Conservation (phyloP, 23 red algal species). For the Gracilaria caudata region DNA sequence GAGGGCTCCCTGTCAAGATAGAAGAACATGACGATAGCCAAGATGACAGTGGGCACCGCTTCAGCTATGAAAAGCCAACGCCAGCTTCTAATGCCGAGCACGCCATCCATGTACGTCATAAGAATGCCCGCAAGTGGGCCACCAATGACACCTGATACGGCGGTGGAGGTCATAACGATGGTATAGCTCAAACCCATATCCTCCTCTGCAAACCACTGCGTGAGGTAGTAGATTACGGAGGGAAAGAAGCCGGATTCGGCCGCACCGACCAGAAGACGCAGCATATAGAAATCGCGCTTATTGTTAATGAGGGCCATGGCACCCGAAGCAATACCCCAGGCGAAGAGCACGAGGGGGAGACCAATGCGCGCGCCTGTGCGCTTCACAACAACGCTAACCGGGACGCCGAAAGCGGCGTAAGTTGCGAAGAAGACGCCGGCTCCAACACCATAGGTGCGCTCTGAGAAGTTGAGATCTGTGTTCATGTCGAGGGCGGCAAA, state of each 20-base stretch:
- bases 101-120: slow-evolving; percentile 53
- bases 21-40: slow-evolving; percentile 61
- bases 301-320: slow-evolving; percentile 67
- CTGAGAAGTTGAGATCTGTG: slow-evolving; percentile 55
- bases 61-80: slow-evolving; percentile 71
- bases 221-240: slow-evolving; percentile 75
- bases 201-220: slow-evolving; percentile 70
- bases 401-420: slow-evolving; percentile 68
- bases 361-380: slow-evolving; percentile 58
- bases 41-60: slow-evolving; percentile 54
- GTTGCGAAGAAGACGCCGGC: slow-evolving; percentile 74
- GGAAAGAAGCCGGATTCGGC: slow-evolving; percentile 73
- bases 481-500: slow-evolving; percentile 79
- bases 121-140: slow-evolving; percentile 64
- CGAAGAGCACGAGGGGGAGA: slow-evolving; percentile 49
- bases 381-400: slow-evolving; percentile 52
- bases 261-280: slow-evolving; percentile 65
- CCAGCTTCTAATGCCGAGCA: slow-evolving; percentile 49
- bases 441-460: slow-evolving; percentile 58
- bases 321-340: slow-evolving; percentile 70
- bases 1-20: slow-evolving; percentile 55
- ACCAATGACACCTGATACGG: slow-evolving; percentile 63
- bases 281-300: slow-evolving; percentile 58
- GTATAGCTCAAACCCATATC: slow-evolving; percentile 76
- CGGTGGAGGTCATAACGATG: slow-evolving; percentile 76